Evolutionary conservation across 1,139 yeast genomes (phyloP).

Genomic region (Geotrichum siamense): DNA sequence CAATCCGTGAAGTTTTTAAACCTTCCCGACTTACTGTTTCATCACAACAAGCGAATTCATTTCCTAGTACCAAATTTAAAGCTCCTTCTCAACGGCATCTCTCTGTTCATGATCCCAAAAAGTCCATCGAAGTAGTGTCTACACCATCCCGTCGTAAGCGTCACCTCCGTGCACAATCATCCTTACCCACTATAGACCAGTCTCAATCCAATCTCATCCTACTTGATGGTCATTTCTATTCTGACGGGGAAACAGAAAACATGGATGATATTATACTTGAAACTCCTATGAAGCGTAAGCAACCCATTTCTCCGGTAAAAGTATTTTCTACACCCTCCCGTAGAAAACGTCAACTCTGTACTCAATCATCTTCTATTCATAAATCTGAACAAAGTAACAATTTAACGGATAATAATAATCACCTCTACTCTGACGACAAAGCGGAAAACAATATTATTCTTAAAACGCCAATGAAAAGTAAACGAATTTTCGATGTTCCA

Average conservation of each 20-base stretch:
- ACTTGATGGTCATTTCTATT: conserved; percentile 13
- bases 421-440: no score
- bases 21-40: conserved; percentile 10
- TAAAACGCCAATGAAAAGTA: no score
- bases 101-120: neutral
- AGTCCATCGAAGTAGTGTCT: conserved; percentile 6
- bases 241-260: conserved; percentile 8
- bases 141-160: conserved; percentile 16
- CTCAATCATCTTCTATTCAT: no score
- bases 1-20: conserved; percentile 2
- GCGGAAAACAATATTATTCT: no score
- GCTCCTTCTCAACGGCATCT: neutral
- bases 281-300: conserved; percentile 14
- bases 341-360: no score
- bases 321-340: no score
- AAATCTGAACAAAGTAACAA: no score
- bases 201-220: conserved; percentile 2
- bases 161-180: conserved; percentile 3
- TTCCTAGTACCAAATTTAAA: conserved; percentile 1
- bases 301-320: no score
- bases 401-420: no score
- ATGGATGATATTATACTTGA: conserved; percentile 8
- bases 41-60: conserved; percentile 9
- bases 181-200: neutral
- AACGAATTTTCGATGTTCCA: no score